Base-by-base conservation (phyloP, 345 rosid species). In the Corymbia maculata region DNA sequence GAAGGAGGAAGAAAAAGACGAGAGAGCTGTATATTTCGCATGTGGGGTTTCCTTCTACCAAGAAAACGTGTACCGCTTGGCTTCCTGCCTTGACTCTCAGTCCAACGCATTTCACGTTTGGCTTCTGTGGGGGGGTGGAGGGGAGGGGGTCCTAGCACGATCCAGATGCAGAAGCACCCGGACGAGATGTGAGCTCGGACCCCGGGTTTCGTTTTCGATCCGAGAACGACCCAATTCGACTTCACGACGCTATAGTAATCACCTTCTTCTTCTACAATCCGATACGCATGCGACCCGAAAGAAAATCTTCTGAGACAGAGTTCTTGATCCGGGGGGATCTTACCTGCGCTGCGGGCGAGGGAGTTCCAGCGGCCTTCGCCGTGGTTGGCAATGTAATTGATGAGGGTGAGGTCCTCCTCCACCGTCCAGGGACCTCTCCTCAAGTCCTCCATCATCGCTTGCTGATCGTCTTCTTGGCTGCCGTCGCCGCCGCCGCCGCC, bases 301-400 rank as follows among this genome's bases (percentile, higher is more conserved):
- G 42, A 36, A 36, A 36, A 36, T 36, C 42, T 36, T 36, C 42
- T 36, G 42, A 36, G 42, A 36, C n/a, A 59, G 16, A 24, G 8
- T 47, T 19, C 70, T 44, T 9, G 50, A n/a, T 24, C 44, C 15
- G 36, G 9, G 42, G 42, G 42, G 42, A 86, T 21, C 50, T 51
- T 94, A 97, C 99, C 99, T 30, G 99, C 98, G 86, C 92, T 92
- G 88, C 96, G 95, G 45, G 99, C 94, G 52, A 96, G 97, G 75
- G 95, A 93, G 88, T 97, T 97, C 99, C 99, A 97, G 87, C 99
- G 95, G 59, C 99, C 99, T 88, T 96, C 99, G 30, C 98, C 99
- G 15, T 97, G 96, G 57, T 91, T 87, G 88, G 95, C 90, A 93
- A 97, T 96, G 95, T 95, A 95, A 93, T 96, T 93, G 75, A 96